These are phyloP conservation scores for Globisporangium carolinianum DNA, from an alignment of 352 stramenopile species.

Conservation along the genomic window DNA sequence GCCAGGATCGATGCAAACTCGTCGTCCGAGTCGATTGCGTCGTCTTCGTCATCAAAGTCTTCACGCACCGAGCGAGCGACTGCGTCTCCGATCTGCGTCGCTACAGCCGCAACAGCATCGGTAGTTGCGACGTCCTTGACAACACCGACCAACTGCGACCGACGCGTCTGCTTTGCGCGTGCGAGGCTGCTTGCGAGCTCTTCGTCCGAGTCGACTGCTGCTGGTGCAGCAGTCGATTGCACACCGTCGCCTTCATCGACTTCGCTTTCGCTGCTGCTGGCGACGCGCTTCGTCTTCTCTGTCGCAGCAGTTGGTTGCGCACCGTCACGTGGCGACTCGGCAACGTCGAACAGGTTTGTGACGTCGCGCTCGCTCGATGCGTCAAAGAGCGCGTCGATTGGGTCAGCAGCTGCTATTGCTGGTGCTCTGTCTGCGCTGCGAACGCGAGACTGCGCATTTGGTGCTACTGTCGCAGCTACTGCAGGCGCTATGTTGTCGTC, in stretches of 20 bases:
- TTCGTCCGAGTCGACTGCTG: slow-evolving; percentile 4
- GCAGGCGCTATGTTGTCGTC: not conserved
- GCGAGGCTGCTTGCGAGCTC: slow-evolving; percentile 4
- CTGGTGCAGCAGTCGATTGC: not conserved
- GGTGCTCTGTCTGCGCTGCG: too few species aligned
- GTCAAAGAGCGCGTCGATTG: slow-evolving; percentile 69
- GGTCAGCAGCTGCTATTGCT: slow-evolving; percentile 18
- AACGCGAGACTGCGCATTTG: too few species aligned
- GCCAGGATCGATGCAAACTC: slow-evolving; percentile 16
- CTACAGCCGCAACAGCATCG: not conserved
- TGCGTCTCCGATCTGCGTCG: not conserved
- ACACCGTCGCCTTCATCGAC: not conserved
- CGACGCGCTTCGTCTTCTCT: too few species aligned
- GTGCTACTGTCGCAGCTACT: not conserved
- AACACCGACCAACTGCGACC: not conserved
- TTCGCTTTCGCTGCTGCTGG: not conserved
- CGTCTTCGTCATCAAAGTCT: not conserved
- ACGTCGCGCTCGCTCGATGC: slow-evolving; percentile 30
- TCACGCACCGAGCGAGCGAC: not conserved
- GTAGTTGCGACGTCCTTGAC: not conserved
- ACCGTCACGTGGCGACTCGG: slow-evolving; percentile 1
- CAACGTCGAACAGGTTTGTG: slow-evolving; percentile 11
- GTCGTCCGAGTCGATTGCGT: slow-evolving; percentile 16
- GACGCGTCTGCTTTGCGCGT: not conserved
- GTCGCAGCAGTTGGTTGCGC: not conserved